A percentile compares a stretch with the other conserved stretches of the same genome.
Evolutionary conservation across 305 asterid genomes (phyloP).

Genomic region (Fraxinus paxiana): DNA sequence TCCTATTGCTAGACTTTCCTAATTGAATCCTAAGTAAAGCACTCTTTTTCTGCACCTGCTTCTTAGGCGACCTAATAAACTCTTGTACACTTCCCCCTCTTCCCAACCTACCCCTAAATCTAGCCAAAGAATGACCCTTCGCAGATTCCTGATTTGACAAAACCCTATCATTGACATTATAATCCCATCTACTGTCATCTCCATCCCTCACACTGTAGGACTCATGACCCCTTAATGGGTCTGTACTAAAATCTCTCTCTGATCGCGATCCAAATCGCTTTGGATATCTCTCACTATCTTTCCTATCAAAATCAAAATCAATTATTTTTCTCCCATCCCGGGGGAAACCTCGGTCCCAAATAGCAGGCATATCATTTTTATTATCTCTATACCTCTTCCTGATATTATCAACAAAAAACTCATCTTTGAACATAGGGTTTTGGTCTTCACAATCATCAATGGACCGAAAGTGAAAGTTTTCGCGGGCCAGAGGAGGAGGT

Average conservation of each 20-base stretch:
- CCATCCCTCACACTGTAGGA: conserved; percentile 30
- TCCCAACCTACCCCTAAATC: conserved; percentile 50
- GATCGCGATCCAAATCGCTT: conserved; percentile 18
- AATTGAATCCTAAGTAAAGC: conserved; percentile 49
- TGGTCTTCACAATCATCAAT: conserved; percentile 26
- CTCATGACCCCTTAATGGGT: conserved; percentile 23
- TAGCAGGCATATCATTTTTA: conserved; percentile 25
- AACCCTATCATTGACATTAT: conserved; percentile 28
- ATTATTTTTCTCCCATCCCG: conserved; percentile 19
- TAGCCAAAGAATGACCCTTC: conserved; percentile 33
- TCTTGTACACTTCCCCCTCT: conserved; percentile 32
- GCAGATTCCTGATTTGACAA: conserved; percentile 24
- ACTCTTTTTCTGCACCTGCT: conserved; percentile 44
- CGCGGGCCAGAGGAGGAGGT: conserved; percentile 15
- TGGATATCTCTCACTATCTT: conserved; percentile 22
- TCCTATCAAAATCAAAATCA: conserved; percentile 18
- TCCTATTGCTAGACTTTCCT: conserved; percentile 45
- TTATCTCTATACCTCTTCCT: conserved; percentile 23
- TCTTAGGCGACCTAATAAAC: conserved; percentile 37
- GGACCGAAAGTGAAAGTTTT: conserved; percentile 26
- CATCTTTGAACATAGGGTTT: conserved; percentile 33
- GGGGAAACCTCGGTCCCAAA: conserved; percentile 22
- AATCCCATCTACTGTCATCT: conserved; percentile 37
- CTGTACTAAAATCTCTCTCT: conserved; percentile 21
- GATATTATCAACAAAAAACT: conserved; percentile 17